Evolutionary conservation across 208 protist species (phyloP), one percentile per base, ranked within the genome.

Genomic region (Herpetomonas muscarum): DNA sequence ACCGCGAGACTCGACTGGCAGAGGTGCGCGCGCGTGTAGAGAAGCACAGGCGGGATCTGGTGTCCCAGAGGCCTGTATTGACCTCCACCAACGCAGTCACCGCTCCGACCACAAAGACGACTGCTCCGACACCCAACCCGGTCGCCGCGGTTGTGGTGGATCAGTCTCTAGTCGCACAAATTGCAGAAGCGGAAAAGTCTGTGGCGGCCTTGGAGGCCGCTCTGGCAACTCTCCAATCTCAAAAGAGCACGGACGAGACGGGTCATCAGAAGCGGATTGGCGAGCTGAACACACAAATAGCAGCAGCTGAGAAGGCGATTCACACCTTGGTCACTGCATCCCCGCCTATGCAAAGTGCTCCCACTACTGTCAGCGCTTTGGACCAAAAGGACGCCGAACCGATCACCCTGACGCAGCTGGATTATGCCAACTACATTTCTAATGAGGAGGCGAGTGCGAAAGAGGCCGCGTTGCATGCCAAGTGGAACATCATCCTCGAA

Each of bases 1-100:
- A 83, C 55, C 59, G 72, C 36, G 34, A 54, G 15, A 34, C 52
- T 15, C 67, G 67, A 12, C 52, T 76, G 6, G 54, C 28, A 7
- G 67, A 42, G 19, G 66, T 66, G 28, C 50, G 66, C 46, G 55
- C 22, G 37, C 17, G 30, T 3, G 10, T 81, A 21, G 12, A 45
- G 2, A 25, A 19, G 47, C 37, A 55, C 24, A 36, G 70, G 34
- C 26, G 17, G 1, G 47, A 60, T 25, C 30, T 67, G 48, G 53
- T 52, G 26, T 17, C 39, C 2, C 37, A 73, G 26, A 4, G 29
- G 17, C 34, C n/a, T n/a, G n/a, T n/a, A n/a, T n/a, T n/a, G n/a
- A n/a, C n/a, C n/a, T n/a, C n/a, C n/a, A n/a, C n/a, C n/a, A n/a
- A n/a, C n/a, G n/a, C n/a, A n/a, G n/a, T n/a, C n/a, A n/a, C n/a